Conservation (phyloP, 441 rosid genomes). For the Biscutella laevigata region DNA sequence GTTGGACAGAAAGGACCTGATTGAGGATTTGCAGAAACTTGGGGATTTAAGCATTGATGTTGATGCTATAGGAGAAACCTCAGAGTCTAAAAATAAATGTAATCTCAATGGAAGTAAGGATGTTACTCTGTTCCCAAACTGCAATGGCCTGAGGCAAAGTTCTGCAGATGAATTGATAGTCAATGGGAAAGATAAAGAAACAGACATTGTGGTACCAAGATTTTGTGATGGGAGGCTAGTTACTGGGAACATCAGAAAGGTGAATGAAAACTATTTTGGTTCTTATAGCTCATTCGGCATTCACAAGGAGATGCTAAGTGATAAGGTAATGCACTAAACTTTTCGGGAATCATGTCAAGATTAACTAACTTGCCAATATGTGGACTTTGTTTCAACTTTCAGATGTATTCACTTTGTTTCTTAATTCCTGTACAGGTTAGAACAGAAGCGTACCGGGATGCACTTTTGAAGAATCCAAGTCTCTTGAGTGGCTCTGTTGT, state of each 20-base stretch:
- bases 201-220: too few relatives aligned
- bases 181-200: slow-evolving; percentile 26
- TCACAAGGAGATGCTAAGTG: slow-evolving; percentile 86
- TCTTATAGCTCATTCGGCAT: slow-evolving; percentile 84
- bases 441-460: slow-evolving; percentile 72
- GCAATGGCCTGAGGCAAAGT: slow-evolving; percentile 20
- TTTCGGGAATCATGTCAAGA: neutral
- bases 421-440: slow-evolving; percentile 40
- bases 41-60: slow-evolving; percentile 33
- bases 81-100: slow-evolving; percentile 13
- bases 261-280: slow-evolving; percentile 72
- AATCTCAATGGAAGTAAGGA: slow-evolving; percentile 23
- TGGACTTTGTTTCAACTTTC: neutral
- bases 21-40: slow-evolving; percentile 40
- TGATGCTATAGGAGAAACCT: slow-evolving; percentile 24
- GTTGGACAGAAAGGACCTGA: slow-evolving; percentile 39
- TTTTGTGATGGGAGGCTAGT: slow-evolving; percentile 27
- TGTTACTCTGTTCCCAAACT: slow-evolving; percentile 29
- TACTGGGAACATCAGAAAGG: slow-evolving; percentile 46
- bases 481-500: slow-evolving; percentile 65
- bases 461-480: slow-evolving; percentile 70
- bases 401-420: slow-evolving; percentile 4
- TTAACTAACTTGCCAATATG: neutral
- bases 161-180: slow-evolving; percentile 21
- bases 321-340: slow-evolving; percentile 43